Conservation (phyloP, 2,329 filamentous ascomycete species). For the Emmonsiellopsis sp. region DNA sequence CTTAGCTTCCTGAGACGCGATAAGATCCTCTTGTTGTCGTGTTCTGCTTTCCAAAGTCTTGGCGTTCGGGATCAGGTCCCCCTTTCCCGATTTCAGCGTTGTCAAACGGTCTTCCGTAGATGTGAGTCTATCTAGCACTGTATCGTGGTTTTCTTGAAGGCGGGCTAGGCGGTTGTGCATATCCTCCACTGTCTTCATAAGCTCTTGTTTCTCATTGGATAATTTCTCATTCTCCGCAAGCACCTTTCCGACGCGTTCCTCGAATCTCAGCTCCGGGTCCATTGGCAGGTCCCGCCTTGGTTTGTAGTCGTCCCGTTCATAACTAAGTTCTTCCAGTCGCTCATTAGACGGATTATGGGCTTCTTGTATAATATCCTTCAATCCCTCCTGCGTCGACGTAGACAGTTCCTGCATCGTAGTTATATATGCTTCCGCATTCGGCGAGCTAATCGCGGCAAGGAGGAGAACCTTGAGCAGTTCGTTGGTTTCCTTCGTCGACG, state of each 20-base stretch:
- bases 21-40: conserved; percentile 57
- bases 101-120: conserved; percentile 42
- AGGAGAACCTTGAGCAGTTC: conserved; percentile 56
- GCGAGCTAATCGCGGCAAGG: conserved; percentile 52
- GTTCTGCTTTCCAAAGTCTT: conserved; percentile 37
- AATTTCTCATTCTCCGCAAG: conserved; percentile 51
- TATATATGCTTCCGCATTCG: conserved; percentile 47
- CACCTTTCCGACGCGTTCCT: conserved; percentile 39
- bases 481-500: conserved; percentile 33
- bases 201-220: conserved; percentile 40
- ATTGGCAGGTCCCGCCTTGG: conserved; percentile 27
- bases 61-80: conserved; percentile 37
- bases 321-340: conserved; percentile 26
- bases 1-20: conserved; percentile 60
- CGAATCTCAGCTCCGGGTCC: conserved; percentile 38
- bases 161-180: conserved; percentile 53
- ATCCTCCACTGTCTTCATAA: conserved; percentile 39
- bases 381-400: conserved; percentile 33
- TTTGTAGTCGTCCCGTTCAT: conserved; percentile 23
- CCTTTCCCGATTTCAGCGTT: conserved; percentile 41
- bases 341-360: conserved; percentile 33
- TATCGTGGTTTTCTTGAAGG: conserved; percentile 41
- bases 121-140: conserved; percentile 34
- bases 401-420: conserved; percentile 35
- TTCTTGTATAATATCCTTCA: conserved; percentile 40